phyloP scores from a whole-genome alignment of 83 land plant species.

The Larix sibirica region DNA sequence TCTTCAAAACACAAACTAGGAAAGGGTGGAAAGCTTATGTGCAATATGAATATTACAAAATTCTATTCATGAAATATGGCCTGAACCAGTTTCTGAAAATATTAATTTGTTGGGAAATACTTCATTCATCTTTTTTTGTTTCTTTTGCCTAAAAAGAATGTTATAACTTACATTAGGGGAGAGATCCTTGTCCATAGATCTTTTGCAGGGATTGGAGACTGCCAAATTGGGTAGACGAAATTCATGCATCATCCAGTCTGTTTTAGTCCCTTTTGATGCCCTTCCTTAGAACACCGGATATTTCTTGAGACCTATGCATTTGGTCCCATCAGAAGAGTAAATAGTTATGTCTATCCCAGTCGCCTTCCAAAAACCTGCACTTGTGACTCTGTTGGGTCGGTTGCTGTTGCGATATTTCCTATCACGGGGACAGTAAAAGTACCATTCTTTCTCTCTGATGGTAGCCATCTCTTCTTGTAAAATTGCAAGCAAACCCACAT shows the following conservation, averaged over 20 bases:
- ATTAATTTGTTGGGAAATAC: too few species aligned
- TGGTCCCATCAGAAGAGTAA: conserved; percentile 54
- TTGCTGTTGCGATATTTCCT: conserved; percentile 78
- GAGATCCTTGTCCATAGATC: conserved; percentile 35
- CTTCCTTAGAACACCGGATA: conserved; percentile 84
- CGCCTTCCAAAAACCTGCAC: conserved; percentile 86
- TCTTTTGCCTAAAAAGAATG: too few species aligned
- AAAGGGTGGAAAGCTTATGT: too few species aligned
- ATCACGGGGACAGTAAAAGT: conserved; percentile 82
- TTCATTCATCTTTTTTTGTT: too few species aligned
- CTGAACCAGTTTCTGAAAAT: too few species aligned
- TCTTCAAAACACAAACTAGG: too few species aligned
- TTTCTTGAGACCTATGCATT: conserved; percentile 85
- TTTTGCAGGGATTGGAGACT: conserved; percentile 29
- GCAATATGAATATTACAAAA: too few species aligned
- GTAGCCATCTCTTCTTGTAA: conserved; percentile 50
- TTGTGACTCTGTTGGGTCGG: conserved; percentile 75
- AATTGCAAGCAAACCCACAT: background rate
- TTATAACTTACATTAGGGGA: conserved; percentile 46
- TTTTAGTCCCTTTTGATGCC: conserved; percentile 72
- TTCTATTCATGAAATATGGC: too few species aligned
- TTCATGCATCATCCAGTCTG: conserved; percentile 96
- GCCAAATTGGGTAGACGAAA: conserved; percentile 68
- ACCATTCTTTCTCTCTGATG: conserved; percentile 75
- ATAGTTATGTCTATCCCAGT: conserved; percentile 81